phyloP scores from a whole-genome alignment of 2,329 filamentous ascomycete genomes.

The Ilyonectria mors-panacis region DNA sequence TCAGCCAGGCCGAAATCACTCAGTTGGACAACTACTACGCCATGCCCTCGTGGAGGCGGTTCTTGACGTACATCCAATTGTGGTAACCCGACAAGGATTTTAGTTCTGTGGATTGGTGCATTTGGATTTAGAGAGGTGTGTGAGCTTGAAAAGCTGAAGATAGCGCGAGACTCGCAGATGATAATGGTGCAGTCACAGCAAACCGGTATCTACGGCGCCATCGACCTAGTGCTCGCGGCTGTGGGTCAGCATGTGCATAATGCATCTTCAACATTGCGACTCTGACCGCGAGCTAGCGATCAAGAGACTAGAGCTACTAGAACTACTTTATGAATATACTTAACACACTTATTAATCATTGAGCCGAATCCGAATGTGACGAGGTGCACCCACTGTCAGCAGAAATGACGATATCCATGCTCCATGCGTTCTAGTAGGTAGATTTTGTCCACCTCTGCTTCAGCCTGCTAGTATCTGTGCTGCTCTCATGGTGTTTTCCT shows the following conservation, averaged over 20 bases:
- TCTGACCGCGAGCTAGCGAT: neutral
- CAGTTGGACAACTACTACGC: slow-evolving; percentile 39
- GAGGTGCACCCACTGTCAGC: neutral
- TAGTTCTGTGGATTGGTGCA: neutral
- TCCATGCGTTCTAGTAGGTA: neutral
- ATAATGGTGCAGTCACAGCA: neutral
- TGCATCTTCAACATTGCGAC: neutral
- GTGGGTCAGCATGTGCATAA: neutral
- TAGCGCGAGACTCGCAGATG: neutral
- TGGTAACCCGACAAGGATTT: slow-evolving; percentile 27
- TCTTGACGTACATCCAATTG: slow-evolving; percentile 39
- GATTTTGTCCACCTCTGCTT: neutral
- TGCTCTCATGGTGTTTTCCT: neutral
- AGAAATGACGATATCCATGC: neutral
- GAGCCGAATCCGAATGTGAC: neutral
- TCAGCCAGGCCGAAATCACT: slow-evolving; percentile 35
- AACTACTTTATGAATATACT: neutral
- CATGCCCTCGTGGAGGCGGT: slow-evolving; percentile 37
- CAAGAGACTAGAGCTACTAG: neutral
- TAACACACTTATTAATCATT: neutral
- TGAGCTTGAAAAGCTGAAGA: neutral
- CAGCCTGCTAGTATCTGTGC: neutral
- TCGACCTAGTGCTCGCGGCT: neutral
- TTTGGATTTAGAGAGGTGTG: neutral
- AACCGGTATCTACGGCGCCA: neutral